Base-by-base conservation (phyloP, 192 early-diverging fungal genomes). In the Dispira parvispora region DNA sequence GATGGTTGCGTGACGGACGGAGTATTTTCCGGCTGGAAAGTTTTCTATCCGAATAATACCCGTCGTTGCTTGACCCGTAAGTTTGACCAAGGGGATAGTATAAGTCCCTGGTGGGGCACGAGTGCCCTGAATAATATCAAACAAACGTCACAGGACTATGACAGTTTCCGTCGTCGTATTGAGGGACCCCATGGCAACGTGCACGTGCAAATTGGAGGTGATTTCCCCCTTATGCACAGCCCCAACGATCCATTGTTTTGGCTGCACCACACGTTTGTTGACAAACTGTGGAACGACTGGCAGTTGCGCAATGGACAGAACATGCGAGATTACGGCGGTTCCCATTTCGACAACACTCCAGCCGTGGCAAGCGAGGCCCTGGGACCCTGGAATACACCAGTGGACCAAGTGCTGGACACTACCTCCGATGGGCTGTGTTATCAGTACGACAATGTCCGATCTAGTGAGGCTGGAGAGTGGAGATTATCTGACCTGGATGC, bases 261-360 rank as follows among this genome's bases (percentile, higher is more conserved):
- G 57, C 62, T 86, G 57, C 82, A 86, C 69, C 84, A 86, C 64
- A 75, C 78, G n/a, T 78, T 76, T 66, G 75, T 86, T 42, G 84
- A 81, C 70, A 75, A 76, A 69, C 52, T 82, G 54, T 84, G 78
- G 78, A 69, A 68, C 26, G 66, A 71, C 43, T 82, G 79, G 78
- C 73, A 74, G 58, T 16, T 18, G 32, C 27, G 32, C 14, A 55
- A 28, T 28, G 53, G 3, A 1, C 18, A 42, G 14, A 60, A 60
- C 57, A 3, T 43, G 38, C 12, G 12, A 10, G 14, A 14, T 27
- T 60, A 60, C 38, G 57, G 57, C 3, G 57, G 57, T 14, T 11
- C 12, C 11, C 57, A 60, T 12, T 27, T 43, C 6, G 57, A 60
- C 57, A 32, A 43, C 3, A 27, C 10, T 18, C 11, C 12, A 3